phyloP scores from a whole-genome alignment of 2,329 filamentous ascomycete species.

The Hymenoscyphus repandus region DNA sequence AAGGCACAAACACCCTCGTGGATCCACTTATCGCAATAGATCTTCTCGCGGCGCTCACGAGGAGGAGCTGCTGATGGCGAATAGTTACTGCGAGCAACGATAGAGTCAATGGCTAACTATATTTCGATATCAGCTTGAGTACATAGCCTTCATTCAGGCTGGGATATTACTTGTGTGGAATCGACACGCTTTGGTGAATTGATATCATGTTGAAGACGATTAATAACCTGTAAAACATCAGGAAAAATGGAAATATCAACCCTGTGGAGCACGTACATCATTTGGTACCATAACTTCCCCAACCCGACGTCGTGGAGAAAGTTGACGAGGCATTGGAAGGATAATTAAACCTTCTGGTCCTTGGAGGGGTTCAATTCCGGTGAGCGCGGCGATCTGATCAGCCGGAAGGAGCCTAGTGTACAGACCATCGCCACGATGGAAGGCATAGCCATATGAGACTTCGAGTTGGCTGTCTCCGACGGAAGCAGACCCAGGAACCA shows the following conservation, averaged over 20 bases:
- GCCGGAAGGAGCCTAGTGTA: conserved; percentile 51
- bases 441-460: conserved; percentile 43
- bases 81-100: conserved; percentile 10
- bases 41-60: conserved; percentile 43
- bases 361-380: conserved; percentile 35
- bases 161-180: background rate
- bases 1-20: conserved; percentile 81
- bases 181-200: background rate
- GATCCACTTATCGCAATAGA: conserved; percentile 88
- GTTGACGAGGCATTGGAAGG: conserved; percentile 20
- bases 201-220: conserved; percentile 2
- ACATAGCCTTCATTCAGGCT: background rate
- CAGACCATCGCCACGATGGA: conserved; percentile 47
- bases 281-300: conserved; percentile 17
- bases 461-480: conserved; percentile 22
- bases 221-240: conserved; percentile 13
- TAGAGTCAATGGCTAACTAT: conserved; percentile 19
- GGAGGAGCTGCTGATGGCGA: background rate
- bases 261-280: conserved; percentile 12
- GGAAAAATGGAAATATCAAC: background rate
- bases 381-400: conserved; percentile 41
- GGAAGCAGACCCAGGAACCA: conserved; percentile 21
- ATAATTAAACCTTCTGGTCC: conserved; percentile 30
- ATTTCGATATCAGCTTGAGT: background rate
- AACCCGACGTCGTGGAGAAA: conserved; percentile 12